phyloP scores from a whole-genome alignment of 163 green algal species.

The Scenedesmus sp. region DNA sequence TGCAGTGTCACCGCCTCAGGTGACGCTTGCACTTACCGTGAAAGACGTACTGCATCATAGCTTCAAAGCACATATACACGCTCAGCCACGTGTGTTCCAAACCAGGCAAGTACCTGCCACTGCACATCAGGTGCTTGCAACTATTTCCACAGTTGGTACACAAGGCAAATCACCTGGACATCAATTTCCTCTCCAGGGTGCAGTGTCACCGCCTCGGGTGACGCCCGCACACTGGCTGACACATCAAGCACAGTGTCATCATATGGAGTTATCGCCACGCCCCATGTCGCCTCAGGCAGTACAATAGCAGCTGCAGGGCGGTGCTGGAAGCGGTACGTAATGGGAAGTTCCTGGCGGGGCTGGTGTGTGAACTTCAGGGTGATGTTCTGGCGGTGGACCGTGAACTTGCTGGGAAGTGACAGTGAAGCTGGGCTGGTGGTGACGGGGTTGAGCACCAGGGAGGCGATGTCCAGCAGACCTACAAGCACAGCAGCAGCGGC shows the following conservation, averaged over 20 bases:
- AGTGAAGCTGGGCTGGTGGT: background rate
- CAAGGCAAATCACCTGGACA: background rate
- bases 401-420: slow-evolving; percentile 24
- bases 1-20: slow-evolving; percentile 19
- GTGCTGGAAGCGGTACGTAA: background rate
- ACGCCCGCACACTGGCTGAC: slow-evolving; percentile 1
- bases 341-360: slow-evolving; percentile 2
- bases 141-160: no score
- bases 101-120: no score
- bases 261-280: background rate
- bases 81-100: no score
- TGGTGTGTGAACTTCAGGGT: slow-evolving; percentile 17
- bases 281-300: background rate
- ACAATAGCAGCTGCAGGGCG: background rate
- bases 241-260: background rate
- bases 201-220: slow-evolving; percentile 13
- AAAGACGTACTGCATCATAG: no score
- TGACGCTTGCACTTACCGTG: background rate
- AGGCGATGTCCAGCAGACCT: slow-evolving; percentile 19
- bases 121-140: no score
- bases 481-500: background rate
- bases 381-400: background rate
- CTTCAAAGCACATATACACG: no score
- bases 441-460: slow-evolving; percentile 27
- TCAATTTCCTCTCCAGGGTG: slow-evolving; percentile 13